phyloP scores from a whole-genome alignment of 352 stramenopile species.

The Elongisporangium anandrum region DNA sequence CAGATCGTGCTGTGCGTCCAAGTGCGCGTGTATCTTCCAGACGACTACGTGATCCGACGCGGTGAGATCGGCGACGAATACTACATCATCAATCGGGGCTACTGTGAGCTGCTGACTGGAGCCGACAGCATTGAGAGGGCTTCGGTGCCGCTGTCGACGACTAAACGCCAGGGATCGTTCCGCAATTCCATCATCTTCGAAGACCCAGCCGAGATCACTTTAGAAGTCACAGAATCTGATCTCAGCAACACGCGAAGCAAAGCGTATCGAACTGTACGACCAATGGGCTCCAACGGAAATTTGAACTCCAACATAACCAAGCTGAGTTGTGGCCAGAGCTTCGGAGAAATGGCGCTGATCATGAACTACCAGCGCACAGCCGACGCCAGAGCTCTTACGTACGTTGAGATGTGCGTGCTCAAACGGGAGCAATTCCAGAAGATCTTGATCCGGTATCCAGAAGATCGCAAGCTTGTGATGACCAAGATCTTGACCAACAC shows the following conservation, averaged over 20 bases:
- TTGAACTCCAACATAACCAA: no score
- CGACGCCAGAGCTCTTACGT: slow-evolving; percentile 23
- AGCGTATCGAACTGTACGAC: no score
- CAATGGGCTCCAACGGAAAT: no score
- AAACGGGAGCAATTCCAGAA: slow-evolving; percentile 17
- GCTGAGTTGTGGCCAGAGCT: slow-evolving; percentile 13
- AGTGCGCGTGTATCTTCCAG: no score
- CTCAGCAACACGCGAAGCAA: no score
- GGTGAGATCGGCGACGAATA: slow-evolving; percentile 17
- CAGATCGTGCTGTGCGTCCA: slow-evolving; percentile 12
- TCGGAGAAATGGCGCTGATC: slow-evolving; percentile 38
- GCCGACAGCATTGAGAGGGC: slow-evolving; percentile 16
- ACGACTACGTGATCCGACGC: slow-evolving; percentile 14
- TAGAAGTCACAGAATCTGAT: no score
- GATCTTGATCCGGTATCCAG: slow-evolving; percentile 27
- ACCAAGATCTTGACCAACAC: slow-evolving; percentile 16
- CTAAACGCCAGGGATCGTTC: no score
- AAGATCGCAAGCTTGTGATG: slow-evolving; percentile 19
- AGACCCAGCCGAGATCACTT: no score
- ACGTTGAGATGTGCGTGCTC: slow-evolving; percentile 35
- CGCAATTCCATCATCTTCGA: no score
- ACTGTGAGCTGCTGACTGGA: slow-evolving; percentile 15
- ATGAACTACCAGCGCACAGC: slow-evolving; percentile 36
- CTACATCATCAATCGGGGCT: slow-evolving; percentile 22
- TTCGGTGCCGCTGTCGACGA: no score